A percentile compares a stretch with the other conserved stretches of the same genome.
Conservation (phyloP, 495 filamentous ascomycete species). For the Xylaria sp. region DNA sequence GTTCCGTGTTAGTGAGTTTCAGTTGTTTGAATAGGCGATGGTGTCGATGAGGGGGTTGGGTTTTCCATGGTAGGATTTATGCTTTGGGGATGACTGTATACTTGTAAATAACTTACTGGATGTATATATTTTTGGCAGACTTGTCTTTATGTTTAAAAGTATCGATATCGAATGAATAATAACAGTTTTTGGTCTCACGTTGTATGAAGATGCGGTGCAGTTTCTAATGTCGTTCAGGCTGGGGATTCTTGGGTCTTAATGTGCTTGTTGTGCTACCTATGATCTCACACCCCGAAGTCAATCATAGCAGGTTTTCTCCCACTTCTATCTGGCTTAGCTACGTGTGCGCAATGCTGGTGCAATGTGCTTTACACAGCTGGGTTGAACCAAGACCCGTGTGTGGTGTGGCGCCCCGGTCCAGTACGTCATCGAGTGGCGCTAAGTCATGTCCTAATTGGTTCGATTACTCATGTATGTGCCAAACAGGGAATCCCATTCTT, state of each 20-base stretch:
- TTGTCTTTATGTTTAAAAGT: not conserved
- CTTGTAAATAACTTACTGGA: not conserved
- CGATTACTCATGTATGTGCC: conserved; percentile 1
- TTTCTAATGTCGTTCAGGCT: not conserved
- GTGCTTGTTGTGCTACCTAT: conserved; percentile 10
- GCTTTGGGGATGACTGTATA: too few species aligned
- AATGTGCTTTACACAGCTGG: not conserved
- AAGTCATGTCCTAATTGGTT: not conserved
- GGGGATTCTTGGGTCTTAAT: not conserved
- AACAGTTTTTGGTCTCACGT: not conserved
- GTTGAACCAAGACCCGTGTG: not conserved
- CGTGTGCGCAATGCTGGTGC: conserved; percentile 3
- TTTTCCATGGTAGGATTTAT: too few species aligned
- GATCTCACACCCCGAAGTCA: conserved; percentile 20
- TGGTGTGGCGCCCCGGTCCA: conserved; percentile 8
- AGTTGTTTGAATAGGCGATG: not conserved
- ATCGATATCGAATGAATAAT: not conserved
- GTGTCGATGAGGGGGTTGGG: not conserved
- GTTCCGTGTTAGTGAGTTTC: not conserved
- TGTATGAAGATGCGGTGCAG: not conserved
- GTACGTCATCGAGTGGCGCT: conserved; percentile 19
- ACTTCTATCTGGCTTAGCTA: not conserved
- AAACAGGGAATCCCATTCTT: conserved; percentile 23
- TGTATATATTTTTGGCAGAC: not conserved
- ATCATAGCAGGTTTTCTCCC: conserved; percentile 18